A percentile compares a stretch with the other conserved stretches of the same genome.
Evolutionary conservation across 2,329 filamentous ascomycete species (phyloP).

Genomic region (Fusarium nurragi): DNA sequence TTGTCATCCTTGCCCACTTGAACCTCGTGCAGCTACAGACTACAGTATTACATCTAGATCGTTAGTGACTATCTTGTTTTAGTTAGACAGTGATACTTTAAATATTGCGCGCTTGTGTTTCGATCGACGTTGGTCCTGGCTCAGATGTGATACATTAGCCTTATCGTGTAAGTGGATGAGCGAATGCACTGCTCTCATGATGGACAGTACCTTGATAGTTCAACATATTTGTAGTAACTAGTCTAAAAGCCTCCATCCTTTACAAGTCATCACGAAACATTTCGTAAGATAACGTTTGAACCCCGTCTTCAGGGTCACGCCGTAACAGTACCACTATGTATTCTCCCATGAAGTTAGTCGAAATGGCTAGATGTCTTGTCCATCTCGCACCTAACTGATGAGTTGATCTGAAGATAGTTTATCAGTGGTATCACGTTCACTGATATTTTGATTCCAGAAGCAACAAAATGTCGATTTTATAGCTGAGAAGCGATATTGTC

Average conservation of each 20-base stretch:
- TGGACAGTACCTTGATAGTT: neutral
- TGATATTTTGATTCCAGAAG: too few species aligned
- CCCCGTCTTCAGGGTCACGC: too few species aligned
- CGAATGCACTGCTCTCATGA: neutral
- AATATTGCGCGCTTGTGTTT: neutral
- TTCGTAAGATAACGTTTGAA: neutral
- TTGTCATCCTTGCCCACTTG: slow-evolving; percentile 9
- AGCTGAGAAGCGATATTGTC: too few species aligned
- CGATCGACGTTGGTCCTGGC: neutral
- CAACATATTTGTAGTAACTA: neutral
- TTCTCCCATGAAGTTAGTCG: neutral
- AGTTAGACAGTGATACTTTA: slow-evolving; percentile 5
- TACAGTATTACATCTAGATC: neutral
- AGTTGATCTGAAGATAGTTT: too few species aligned
- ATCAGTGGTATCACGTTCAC: too few species aligned
- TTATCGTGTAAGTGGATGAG: neutral
- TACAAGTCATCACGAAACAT: neutral
- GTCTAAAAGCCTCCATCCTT: neutral
- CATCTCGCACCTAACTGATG: neutral
- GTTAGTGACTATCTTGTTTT: neutral
- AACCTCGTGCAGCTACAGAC: neutral
- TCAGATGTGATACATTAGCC: slow-evolving; percentile 3
- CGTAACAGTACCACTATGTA: neutral
- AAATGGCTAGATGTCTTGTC: neutral
- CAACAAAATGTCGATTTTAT: too few species aligned